Percentiles rank a stretch among this genome's conserved stretches.
Evolutionary conservation across 257 asterid species (phyloP).

Genomic region (Ligustrum vulgare): DNA sequence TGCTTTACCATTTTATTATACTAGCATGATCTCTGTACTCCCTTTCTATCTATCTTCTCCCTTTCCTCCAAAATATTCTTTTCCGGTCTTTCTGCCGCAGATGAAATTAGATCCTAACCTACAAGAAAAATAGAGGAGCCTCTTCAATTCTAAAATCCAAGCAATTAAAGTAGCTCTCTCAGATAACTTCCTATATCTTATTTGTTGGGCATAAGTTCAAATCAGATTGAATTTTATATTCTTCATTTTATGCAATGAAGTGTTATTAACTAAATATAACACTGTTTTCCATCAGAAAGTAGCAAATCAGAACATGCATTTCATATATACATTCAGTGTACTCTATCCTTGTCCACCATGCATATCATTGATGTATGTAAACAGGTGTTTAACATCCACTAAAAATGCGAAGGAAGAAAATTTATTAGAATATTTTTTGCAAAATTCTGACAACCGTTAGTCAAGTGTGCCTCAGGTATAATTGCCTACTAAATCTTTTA

Average conservation of each 20-base stretch:
- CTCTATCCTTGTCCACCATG: neutral
- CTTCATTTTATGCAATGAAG: constrained; percentile 1
- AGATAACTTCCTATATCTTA: neutral
- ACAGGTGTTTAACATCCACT: neutral
- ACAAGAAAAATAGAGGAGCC: neutral
- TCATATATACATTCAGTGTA: neutral
- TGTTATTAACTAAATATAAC: neutral
- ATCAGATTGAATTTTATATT: neutral
- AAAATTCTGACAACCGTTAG: neutral
- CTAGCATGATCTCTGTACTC: neutral
- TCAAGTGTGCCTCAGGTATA: neutral
- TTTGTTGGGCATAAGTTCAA: neutral
- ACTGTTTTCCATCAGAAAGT: neutral
- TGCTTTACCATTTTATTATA: neutral
- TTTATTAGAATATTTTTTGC: neutral
- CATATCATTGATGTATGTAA: neutral
- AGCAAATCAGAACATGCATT: neutral
- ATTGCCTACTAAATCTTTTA: neutral
- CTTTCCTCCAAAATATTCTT: too few species aligned
- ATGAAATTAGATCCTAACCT: neutral
- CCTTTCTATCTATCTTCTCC: neutral
- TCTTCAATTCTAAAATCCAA: neutral
- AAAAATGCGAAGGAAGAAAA: neutral
- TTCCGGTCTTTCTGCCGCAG: neutral
- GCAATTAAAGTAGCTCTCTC: neutral